phyloP scores from a whole-genome alignment of 352 stramenopile genomes.

The Pythium sukuiense region DNA sequence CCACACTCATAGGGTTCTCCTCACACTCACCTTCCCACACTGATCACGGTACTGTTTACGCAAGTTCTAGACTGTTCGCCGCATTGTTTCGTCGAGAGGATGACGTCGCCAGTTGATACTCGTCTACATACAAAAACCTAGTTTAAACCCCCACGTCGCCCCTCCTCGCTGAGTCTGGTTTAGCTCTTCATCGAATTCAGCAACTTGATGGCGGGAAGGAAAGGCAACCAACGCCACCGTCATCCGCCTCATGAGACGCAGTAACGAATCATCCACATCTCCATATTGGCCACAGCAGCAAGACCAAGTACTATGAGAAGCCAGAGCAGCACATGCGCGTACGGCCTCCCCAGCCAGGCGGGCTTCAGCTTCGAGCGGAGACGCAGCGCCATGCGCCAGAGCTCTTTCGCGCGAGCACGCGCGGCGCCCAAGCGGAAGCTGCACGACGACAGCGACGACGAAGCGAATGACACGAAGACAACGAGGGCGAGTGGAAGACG shows the following conservation, averaged over 20 bases:
- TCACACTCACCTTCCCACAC: background rate
- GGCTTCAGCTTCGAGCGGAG: slow-evolving; percentile 47
- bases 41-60: slow-evolving; percentile 2
- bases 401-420: slow-evolving; percentile 32
- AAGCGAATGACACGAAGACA: background rate
- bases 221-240: background rate
- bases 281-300: background rate
- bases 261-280: background rate
- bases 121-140: slow-evolving; percentile 6
- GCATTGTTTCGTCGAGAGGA: slow-evolving; percentile 14
- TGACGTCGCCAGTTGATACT: background rate
- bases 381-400: slow-evolving; percentile 42
- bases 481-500: slow-evolving; percentile 14
- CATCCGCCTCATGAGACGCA: background rate
- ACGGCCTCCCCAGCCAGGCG: slow-evolving; percentile 39
- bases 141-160: slow-evolving; percentile 14
- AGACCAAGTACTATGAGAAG: slow-evolving; percentile 8
- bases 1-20: background rate
- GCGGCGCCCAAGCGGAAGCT: slow-evolving; percentile 43
- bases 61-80: slow-evolving; percentile 33
- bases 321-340: slow-evolving; percentile 33
- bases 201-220: background rate
- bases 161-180: slow-evolving; percentile 11
- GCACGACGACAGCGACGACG: slow-evolving; percentile 28
- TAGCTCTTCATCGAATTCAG: background rate